Base-by-base conservation (phyloP, 2,329 filamentous ascomycete species). In the Fusarium staphyleae region DNA sequence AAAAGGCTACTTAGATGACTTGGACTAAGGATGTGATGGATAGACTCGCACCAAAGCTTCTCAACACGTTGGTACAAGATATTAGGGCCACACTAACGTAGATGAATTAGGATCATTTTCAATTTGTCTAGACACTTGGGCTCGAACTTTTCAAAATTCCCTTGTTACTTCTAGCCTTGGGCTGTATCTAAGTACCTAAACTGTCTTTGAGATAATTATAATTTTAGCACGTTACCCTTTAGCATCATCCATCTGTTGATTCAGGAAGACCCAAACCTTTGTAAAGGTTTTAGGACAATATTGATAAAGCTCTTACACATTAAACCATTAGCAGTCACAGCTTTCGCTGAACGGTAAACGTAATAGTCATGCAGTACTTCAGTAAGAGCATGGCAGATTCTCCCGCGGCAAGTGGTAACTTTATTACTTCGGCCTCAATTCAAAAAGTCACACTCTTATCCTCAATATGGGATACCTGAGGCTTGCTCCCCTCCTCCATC, bases 301-400 rank as follows among this genome's bases (percentile, higher is more conserved):
- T 70, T 67, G 1, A 70, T 46, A 19, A 69, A 70, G 26, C 66
- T 70, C 65, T 69, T 69, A 59, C 61, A 69, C 7, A 69, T 12
- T 70, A 66, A 41, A 70, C 37, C 9, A 70, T 66, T 2, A 62
- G 56, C 11, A 68, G 15, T 64, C 68, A 70, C 10, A 67, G 64
- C 55, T 65, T 70, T 13, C 65, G 70, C 52, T 69, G 66, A 1
- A 70, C 26, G 0, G 62, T 63, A 63, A 70, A 70, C 8, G 59
- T 57, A 6, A 66, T 67, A 9, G 61, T 63, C 4, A 57, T 66
- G 13, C 55, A 63, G 4, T 48, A 47, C 40, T 51, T 70, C 2
- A 70, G 33, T 30, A 70, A 14, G 2, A 69, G 66, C 4, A 46
- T 22, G 1, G 39, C 50, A 44, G 63, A 48, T 10, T 53, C 48